Evolutionary conservation across 192 early-diverging fungal species (phyloP).

Genomic region (Linnemannia schmuckeri): DNA sequence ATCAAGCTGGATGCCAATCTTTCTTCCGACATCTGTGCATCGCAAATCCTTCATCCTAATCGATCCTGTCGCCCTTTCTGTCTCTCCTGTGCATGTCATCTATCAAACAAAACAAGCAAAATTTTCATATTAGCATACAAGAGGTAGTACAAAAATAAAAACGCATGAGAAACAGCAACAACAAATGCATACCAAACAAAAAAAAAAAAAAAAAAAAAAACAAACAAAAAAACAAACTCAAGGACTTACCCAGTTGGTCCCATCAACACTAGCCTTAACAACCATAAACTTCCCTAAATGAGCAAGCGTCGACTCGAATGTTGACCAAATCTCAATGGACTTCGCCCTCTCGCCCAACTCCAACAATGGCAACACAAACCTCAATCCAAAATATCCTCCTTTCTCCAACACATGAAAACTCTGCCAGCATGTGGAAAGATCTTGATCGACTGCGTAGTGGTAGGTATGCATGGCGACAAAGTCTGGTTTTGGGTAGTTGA

Average conservation of each 20-base stretch:
- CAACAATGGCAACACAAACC: slow-evolving; percentile 56
- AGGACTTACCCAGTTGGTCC: slow-evolving; percentile 27
- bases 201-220: background rate
- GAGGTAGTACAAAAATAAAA: background rate
- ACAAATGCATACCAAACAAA: background rate
- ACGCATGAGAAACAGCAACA: background rate
- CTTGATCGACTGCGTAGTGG: slow-evolving; percentile 65
- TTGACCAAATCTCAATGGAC: slow-evolving; percentile 43
- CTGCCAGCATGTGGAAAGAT: slow-evolving; percentile 66
- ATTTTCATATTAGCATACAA: background rate
- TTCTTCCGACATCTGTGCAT: slow-evolving; percentile 28
- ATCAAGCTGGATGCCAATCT: slow-evolving; percentile 36
- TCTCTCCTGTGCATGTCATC: slow-evolving; percentile 38
- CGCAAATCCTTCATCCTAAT: slow-evolving; percentile 29
- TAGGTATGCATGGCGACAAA: slow-evolving; percentile 63
- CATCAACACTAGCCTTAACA: slow-evolving; percentile 53
- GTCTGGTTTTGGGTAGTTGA: slow-evolving; percentile 54
- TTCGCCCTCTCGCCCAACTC: slow-evolving; percentile 34
- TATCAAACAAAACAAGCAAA: background rate
- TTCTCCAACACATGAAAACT: slow-evolving; percentile 33
- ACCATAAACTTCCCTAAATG: slow-evolving; percentile 19
- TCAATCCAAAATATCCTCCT: slow-evolving; percentile 63
- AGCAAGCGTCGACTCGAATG: slow-evolving; percentile 17
- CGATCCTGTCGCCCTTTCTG: slow-evolving; percentile 23
- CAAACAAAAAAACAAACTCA: background rate